phyloP scores from a whole-genome alignment of 2,329 filamentous ascomycete genomes.

The Fusarium sterilihyphosum region DNA sequence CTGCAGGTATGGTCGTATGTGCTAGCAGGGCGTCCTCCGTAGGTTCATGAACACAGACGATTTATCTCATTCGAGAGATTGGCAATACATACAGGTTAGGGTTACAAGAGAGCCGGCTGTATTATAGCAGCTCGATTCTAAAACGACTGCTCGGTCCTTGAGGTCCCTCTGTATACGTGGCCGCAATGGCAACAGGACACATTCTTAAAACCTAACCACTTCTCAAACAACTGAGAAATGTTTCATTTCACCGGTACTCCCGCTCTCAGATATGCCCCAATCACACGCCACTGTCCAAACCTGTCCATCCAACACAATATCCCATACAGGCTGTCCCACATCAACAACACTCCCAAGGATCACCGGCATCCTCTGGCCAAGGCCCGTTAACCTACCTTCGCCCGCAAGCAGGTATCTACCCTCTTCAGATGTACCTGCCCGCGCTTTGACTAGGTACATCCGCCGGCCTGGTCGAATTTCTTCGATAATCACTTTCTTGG shows the following conservation, averaged over 20 bases:
- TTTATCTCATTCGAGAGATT: too few relatives aligned
- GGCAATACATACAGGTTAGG: background rate
- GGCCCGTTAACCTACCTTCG: slow-evolving; percentile 50
- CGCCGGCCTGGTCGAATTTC: slow-evolving; percentile 45
- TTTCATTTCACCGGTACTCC: background rate
- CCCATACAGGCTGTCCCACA: slow-evolving; percentile 52
- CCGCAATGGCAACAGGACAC: background rate
- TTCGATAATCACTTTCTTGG: slow-evolving; percentile 44
- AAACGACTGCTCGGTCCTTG: too few relatives aligned
- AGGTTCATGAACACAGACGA: background rate
- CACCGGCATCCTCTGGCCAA: slow-evolving; percentile 45
- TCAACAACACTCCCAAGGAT: slow-evolving; percentile 45
- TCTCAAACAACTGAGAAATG: background rate
- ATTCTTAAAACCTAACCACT: background rate
- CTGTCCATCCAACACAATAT: slow-evolving; percentile 48
- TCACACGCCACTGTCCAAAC: slow-evolving; percentile 53
- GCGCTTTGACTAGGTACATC: slow-evolving; percentile 49
- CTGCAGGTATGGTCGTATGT: slow-evolving; percentile 30
- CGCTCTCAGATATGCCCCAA: slow-evolving; percentile 44
- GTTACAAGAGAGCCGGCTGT: background rate
- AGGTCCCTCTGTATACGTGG: background rate
- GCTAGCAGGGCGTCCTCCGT: background rate
- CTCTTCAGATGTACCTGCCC: background rate
- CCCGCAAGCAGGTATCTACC: slow-evolving; percentile 50
- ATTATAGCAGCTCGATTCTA: background rate